phyloP scores from a whole-genome alignment of 352 stramenopile species.

The Hyaloperonospora brassicae region DNA sequence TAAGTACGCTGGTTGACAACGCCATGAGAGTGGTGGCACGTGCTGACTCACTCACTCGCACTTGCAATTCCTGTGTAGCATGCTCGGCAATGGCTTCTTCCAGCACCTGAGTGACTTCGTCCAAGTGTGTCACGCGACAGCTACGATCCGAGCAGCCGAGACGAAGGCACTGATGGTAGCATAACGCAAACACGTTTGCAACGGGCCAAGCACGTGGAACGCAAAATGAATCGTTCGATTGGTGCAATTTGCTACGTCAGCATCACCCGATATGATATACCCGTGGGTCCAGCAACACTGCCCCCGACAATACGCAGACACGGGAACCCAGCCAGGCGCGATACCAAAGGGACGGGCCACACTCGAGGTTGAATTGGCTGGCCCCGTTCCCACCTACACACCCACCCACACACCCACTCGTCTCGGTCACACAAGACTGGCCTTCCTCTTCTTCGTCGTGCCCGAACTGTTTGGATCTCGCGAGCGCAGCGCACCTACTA shows the following conservation, averaged over 20 bases:
- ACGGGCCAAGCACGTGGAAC: constrained; percentile 26
- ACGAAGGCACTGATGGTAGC: constrained; percentile 26
- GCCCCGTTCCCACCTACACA: too few relatives aligned
- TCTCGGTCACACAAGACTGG: constrained; percentile 34
- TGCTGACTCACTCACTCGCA: constrained; percentile 7
- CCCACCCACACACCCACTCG: too few relatives aligned
- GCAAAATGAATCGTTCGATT: constrained; percentile 33
- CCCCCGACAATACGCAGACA: constrained; percentile 10
- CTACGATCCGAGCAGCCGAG: constrained; percentile 34
- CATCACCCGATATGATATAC: constrained; percentile 1
- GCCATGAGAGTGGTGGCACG: too few relatives aligned
- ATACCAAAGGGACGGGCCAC: constrained; percentile 6
- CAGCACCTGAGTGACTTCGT: constrained; percentile 72
- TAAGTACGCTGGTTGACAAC: neutral
- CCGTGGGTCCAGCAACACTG: constrained; percentile 12
- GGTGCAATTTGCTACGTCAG: constrained; percentile 13
- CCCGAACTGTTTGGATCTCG: constrained; percentile 38
- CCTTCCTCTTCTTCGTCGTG: constrained; percentile 54
- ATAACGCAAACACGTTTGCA: constrained; percentile 22
- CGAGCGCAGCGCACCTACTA: constrained; percentile 45
- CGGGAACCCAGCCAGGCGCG: constrained; percentile 4
- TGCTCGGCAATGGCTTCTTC: constrained; percentile 74
- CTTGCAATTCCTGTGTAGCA: constrained; percentile 20
- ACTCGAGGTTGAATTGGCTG: constrained; percentile 15
- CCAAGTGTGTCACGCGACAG: constrained; percentile 62